A percentile compares a stretch with the other conserved stretches of the same genome.
Conservation (phyloP, 1,284 basidiomycete species). For the Papiliotrema nemorosa region DNA sequence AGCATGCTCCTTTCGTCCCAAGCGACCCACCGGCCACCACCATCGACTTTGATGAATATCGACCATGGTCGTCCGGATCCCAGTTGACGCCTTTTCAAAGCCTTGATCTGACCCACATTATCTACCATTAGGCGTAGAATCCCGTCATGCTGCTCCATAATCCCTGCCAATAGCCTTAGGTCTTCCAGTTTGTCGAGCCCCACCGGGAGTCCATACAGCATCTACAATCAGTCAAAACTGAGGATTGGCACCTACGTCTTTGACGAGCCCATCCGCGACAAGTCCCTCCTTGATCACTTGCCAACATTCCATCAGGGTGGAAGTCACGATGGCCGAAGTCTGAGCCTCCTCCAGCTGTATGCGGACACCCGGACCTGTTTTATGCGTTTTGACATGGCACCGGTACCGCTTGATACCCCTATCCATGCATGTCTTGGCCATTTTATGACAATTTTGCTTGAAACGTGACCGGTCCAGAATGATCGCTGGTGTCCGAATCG, state of each 20-base stretch:
- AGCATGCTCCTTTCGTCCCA: too few relatives aligned
- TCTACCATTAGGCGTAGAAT: slow-evolving; percentile 67
- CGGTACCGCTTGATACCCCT: slow-evolving; percentile 71
- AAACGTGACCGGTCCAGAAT: slow-evolving; percentile 70
- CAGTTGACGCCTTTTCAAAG: slow-evolving; percentile 52
- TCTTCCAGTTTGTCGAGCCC: slow-evolving; percentile 68
- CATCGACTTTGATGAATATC: slow-evolving; percentile 75
- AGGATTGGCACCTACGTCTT: slow-evolving; percentile 57
- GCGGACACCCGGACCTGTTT: slow-evolving; percentile 70
- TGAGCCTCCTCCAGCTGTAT: slow-evolving; percentile 62
- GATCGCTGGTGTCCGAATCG: slow-evolving; percentile 70
- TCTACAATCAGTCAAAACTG: slow-evolving; percentile 50
- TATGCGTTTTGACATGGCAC: slow-evolving; percentile 70
- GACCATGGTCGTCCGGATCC: slow-evolving; percentile 58
- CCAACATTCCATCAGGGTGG: slow-evolving; percentile 40
- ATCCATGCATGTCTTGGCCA: slow-evolving; percentile 59
- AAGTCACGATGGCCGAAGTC: slow-evolving; percentile 35
- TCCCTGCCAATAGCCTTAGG: slow-evolving; percentile 60
- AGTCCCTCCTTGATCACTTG: slow-evolving; percentile 46
- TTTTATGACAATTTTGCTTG: slow-evolving; percentile 65
- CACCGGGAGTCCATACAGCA: slow-evolving; percentile 74
- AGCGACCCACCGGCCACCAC: slow-evolving; percentile 67
- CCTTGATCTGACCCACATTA: slow-evolving; percentile 65
- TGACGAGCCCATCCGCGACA: slow-evolving; percentile 64
- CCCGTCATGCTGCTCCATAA: slow-evolving; percentile 56